A percentile compares a stretch with the other conserved stretches of the same genome.
phyloP scores from a whole-genome alignment of 805 yeast species.

The Saturnispora galanensis region DNA sequence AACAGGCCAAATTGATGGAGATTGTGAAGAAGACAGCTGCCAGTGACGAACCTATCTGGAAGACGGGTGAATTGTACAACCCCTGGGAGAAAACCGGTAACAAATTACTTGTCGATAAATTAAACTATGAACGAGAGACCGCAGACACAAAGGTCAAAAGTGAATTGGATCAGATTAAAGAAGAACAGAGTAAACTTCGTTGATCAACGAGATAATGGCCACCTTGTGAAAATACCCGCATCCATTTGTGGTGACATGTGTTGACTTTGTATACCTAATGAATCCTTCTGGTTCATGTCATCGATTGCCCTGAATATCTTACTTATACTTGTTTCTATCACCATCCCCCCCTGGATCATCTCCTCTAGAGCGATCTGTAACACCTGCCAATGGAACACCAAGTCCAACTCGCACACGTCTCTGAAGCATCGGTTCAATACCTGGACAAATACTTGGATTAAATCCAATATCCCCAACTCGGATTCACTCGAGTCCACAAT shows the following conservation, averaged over 20 bases:
- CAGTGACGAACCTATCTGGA: slow-evolving; percentile 76
- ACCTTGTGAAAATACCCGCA: slow-evolving; percentile 1
- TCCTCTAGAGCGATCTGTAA: slow-evolving; percentile 85
- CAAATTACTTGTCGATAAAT: slow-evolving; percentile 31
- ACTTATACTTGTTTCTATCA: slow-evolving; percentile 78
- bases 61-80: slow-evolving; percentile 56
- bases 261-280: slow-evolving; percentile 8
- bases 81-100: slow-evolving; percentile 49
- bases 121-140: slow-evolving; percentile 36
- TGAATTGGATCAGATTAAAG: slow-evolving; percentile 33
- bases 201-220: slow-evolving; percentile 1
- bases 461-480: slow-evolving; percentile 85
- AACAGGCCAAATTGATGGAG: slow-evolving; percentile 61
- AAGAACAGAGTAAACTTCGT: slow-evolving; percentile 24
- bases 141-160: slow-evolving; percentile 32
- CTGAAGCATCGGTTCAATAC: slow-evolving; percentile 86
- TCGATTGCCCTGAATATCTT: slow-evolving; percentile 80
- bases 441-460: slow-evolving; percentile 95
- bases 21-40: slow-evolving; percentile 54
- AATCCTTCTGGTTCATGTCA: slow-evolving; percentile 46
- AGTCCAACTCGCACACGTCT: slow-evolving; percentile 89
- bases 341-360: slow-evolving; percentile 96
- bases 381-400: slow-evolving; percentile 98
- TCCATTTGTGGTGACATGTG: neutral
- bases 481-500: slow-evolving; percentile 94